phyloP scores from a whole-genome alignment of 495 filamentous ascomycete species.

The Copromyces sp. region DNA sequence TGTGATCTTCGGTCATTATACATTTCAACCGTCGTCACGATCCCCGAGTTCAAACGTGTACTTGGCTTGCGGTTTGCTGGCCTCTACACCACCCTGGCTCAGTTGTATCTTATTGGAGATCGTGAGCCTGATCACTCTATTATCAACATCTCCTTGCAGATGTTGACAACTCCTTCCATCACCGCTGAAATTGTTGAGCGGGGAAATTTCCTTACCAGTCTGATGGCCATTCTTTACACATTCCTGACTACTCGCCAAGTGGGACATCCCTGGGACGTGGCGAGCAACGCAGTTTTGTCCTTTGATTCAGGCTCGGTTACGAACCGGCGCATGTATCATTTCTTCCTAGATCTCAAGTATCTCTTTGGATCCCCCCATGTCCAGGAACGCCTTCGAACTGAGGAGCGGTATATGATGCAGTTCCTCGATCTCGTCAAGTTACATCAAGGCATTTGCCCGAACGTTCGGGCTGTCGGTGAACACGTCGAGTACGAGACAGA shows the following conservation, averaged over 20 bases:
- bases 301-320: slow-evolving; percentile 90
- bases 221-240: slow-evolving; percentile 94
- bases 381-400: slow-evolving; percentile 66
- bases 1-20: slow-evolving; percentile 87
- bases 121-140: slow-evolving; percentile 97
- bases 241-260: slow-evolving; percentile 95
- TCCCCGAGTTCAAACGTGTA: slow-evolving; percentile 94
- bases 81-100: slow-evolving; percentile 84
- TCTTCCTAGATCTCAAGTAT: slow-evolving; percentile 87
- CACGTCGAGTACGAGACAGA: slow-evolving; percentile 98
- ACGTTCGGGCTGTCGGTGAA: slow-evolving; percentile 80
- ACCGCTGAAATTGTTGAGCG: slow-evolving; percentile 87
- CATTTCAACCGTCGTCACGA: slow-evolving; percentile 89
- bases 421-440: slow-evolving; percentile 93
- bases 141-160: slow-evolving; percentile 91
- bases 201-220: slow-evolving; percentile 91
- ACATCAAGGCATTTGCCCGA: slow-evolving; percentile 94
- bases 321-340: slow-evolving; percentile 91
- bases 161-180: slow-evolving; percentile 92
- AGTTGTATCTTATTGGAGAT: slow-evolving; percentile 93
- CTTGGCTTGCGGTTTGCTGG: slow-evolving; percentile 86
- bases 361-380: slow-evolving; percentile 81
- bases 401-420: slow-evolving; percentile 80
- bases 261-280: slow-evolving; percentile 79
- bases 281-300: slow-evolving; percentile 70